Evolutionary conservation across 2,329 filamentous ascomycete species (phyloP), one percentile per base, ranked within the genome.

Genomic region (Helminthosporium solani): DNA sequence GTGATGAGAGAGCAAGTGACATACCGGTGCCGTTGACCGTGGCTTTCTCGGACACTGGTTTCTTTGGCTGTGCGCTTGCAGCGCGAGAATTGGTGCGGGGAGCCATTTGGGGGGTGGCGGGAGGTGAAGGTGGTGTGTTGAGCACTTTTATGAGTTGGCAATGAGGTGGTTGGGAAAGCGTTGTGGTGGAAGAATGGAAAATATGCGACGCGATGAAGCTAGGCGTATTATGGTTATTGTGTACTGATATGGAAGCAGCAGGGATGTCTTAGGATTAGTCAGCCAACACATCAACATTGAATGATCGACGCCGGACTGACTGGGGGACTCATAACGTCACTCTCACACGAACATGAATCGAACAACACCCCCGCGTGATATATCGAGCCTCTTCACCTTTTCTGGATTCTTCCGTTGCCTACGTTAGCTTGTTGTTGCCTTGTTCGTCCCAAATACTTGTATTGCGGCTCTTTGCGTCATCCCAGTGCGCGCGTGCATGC

Each of bases 11-110:
- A n/a, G 28, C 41, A 38, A 49, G 49, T 50, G 54, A 60, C 61
- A 46, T 64, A 63, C 63, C 58, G 15, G 66, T 58, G 49, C 66
- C 58, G 56, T 61, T 70, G 48, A 58, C 47, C 20, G 44, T 47
- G 31, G 50, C 56, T 46, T 55, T 55, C 47, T 63, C 63, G 18
- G 53, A 48, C 27, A 57, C 56, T n/a, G 49, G 42, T 23, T 56
- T 50, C 19, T 53, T 49, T 46, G 61, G 50, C 47, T 61, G 60
- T 42, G 59, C 57, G 20, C 16, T 20, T 49, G 57, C 55, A 40
- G 60, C 56, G 56, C 65, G 64, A 40, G 65, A 44, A 33, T 46
- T 23, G 40, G 53, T 51, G 54, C 57, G 58, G 43, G 61, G 61
- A 51, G 64, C 58, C 65, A 68, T 68, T 49, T 27, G 34, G 19